phyloP scores from a whole-genome alignment of 805 yeast genomes.

The Metschnikowia chrysomelidarum region DNA sequence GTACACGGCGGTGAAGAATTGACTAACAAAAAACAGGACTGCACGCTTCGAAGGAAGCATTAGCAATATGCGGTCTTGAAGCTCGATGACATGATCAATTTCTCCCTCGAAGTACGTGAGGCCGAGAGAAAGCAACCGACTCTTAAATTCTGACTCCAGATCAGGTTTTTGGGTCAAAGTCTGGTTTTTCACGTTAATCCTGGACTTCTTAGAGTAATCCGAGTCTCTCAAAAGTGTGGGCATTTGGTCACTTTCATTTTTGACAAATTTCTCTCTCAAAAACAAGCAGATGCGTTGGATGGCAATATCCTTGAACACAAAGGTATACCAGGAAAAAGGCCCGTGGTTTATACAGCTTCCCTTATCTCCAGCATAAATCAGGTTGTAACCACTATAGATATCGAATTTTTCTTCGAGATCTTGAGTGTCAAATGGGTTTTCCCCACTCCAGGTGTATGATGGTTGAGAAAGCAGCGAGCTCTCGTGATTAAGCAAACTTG shows the following conservation, averaged over 20 bases:
- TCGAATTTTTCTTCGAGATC: conserved; percentile 35
- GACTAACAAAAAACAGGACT: conserved; percentile 17
- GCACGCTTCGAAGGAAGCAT: conserved; percentile 19
- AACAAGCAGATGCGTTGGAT: conserved; percentile 13
- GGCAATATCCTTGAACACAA: conserved; percentile 46
- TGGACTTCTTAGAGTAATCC: conserved; percentile 24
- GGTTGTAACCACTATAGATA: conserved; percentile 41
- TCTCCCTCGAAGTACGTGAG: conserved; percentile 33
- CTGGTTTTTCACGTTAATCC: conserved; percentile 15
- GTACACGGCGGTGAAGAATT: conserved; percentile 20
- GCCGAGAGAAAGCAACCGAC: conserved; percentile 33
- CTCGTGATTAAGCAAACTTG: no score
- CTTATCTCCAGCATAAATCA: conserved; percentile 41
- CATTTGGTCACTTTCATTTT: background rate
- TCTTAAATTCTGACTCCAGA: conserved; percentile 23
- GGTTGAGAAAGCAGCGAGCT: no score
- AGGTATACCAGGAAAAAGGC: conserved; percentile 49
- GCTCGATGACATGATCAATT: conserved; percentile 25
- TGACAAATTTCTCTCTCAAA: conserved; percentile 2
- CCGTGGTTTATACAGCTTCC: conserved; percentile 47
- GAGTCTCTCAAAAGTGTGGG: conserved; percentile 4
- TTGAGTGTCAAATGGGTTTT: conserved; percentile 6
- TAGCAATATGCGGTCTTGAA: conserved; percentile 18
- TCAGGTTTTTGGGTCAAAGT: conserved; percentile 1
- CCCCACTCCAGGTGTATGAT: conserved; percentile 6